Conservation (phyloP, 2,329 filamentous ascomycete genomes). For the Lecanosticta acicola region DNA sequence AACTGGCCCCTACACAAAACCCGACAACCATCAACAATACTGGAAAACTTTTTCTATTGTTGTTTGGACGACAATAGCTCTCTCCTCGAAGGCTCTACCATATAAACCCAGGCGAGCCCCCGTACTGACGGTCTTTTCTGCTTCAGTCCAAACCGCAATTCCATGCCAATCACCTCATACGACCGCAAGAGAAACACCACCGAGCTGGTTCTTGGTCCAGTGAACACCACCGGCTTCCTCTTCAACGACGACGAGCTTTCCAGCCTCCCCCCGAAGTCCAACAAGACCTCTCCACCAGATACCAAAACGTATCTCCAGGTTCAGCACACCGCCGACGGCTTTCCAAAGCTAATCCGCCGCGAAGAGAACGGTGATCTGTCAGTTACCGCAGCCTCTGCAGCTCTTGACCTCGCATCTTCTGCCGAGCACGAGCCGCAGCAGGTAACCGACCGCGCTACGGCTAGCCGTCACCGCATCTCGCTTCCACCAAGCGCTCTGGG, state of each 20-base stretch:
- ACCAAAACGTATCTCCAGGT: slow-evolving; percentile 65
- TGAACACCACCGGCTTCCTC: slow-evolving; percentile 77
- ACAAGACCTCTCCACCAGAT: slow-evolving; percentile 53
- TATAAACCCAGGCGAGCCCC: slow-evolving; percentile 7
- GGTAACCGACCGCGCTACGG: slow-evolving; percentile 58
- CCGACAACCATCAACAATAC: slow-evolving; percentile 11
- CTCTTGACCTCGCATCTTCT: slow-evolving; percentile 72
- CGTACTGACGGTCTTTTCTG: slow-evolving; percentile 18
- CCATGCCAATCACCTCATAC: slow-evolving; percentile 77
- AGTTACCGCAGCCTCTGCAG: slow-evolving; percentile 72
- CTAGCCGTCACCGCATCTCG: slow-evolving; percentile 40
- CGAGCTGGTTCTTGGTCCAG: slow-evolving; percentile 62
- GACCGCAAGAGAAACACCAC: slow-evolving; percentile 59
- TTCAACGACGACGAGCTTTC: slow-evolving; percentile 63
- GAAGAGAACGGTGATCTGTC: slow-evolving; percentile 51
- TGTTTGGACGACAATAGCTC: slow-evolving; percentile 12
- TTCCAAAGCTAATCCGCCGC: slow-evolving; percentile 73
- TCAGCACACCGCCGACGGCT: slow-evolving; percentile 73
- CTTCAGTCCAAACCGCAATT: slow-evolving; percentile 76
- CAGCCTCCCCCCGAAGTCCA: slow-evolving; percentile 28
- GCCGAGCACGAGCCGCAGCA: slow-evolving; percentile 47
- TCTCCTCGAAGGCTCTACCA: slow-evolving; percentile 1
- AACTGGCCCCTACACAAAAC: slow-evolving; percentile 4
- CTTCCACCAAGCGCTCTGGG: slow-evolving; percentile 33
- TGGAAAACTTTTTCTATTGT: slow-evolving; percentile 8